phyloP scores from a whole-genome alignment of 2,329 filamentous ascomycete species.

The Talaromyces sp. region DNA sequence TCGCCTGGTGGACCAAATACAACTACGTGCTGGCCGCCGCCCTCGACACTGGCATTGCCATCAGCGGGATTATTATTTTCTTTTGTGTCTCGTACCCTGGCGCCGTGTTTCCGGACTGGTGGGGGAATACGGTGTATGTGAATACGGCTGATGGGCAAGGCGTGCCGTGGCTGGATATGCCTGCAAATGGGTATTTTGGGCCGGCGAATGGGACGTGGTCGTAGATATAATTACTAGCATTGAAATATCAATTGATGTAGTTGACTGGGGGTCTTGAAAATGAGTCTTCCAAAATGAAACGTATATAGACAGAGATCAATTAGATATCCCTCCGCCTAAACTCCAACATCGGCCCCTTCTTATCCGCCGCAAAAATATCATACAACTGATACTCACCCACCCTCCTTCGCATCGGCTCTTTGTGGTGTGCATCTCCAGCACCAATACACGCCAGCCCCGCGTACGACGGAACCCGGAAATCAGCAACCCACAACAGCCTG shows the following conservation, averaged over 20 bases:
- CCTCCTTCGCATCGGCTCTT: constrained; percentile 1
- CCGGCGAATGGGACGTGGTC: constrained; percentile 24
- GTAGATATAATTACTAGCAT: neutral
- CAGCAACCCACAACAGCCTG: constrained; percentile 1
- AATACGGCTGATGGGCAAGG: constrained; percentile 27
- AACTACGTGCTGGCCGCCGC: constrained; percentile 40
- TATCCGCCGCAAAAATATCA: constrained; percentile 7
- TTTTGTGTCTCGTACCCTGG: constrained; percentile 29
- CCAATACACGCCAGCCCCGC: neutral
- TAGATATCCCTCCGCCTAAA: neutral
- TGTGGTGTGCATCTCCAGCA: neutral
- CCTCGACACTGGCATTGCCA: constrained; percentile 30
- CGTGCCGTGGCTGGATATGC: constrained; percentile 22
- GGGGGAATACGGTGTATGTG: constrained; percentile 27
- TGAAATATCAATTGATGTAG: neutral
- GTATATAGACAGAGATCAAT: too few species aligned
- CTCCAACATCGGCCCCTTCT: constrained; percentile 7
- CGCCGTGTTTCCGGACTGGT: constrained; percentile 26
- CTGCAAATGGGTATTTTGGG: constrained; percentile 25
- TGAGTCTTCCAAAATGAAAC: too few species aligned
- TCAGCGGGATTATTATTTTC: constrained; percentile 31
- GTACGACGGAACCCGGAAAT: neutral
- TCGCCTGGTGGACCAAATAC: constrained; percentile 41
- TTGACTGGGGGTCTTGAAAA: neutral
- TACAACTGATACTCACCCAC: constrained; percentile 7